These are phyloP conservation scores for Medicago ruthenica DNA, from an alignment of 306 rosid genomes.

Conservation along the genomic window DNA sequence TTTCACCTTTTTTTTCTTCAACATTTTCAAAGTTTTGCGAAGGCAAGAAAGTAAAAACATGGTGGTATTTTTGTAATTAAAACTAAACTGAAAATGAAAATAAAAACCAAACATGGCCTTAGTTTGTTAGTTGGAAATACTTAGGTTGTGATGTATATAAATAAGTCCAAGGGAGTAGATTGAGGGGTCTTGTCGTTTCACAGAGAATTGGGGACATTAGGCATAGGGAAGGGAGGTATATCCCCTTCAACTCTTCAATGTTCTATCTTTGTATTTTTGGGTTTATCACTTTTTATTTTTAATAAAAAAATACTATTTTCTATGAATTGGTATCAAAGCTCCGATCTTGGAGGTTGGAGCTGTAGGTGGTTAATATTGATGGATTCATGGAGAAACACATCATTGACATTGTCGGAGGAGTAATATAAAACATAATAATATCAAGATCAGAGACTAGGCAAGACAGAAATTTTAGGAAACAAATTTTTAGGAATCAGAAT, in stretches of 20 bases:
- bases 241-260: not conserved
- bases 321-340: not conserved
- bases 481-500: no score
- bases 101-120: not conserved
- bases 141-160: no score
- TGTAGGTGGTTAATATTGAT: not conserved
- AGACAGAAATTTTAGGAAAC: no score
- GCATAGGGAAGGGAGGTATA: not conserved
- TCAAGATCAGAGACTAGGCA: no score
- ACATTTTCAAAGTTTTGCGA: not conserved
- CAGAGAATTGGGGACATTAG: not conserved
- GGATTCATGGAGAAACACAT: no score
- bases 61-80: not conserved
- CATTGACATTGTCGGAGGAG: no score
- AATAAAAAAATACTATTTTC: not conserved
- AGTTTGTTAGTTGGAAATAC: no score
- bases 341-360: not conserved
- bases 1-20: not conserved
- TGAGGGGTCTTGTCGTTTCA: no score
- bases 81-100: not conserved
- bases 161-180: no score
- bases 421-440: no score
- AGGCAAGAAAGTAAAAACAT: not conserved
- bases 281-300: no score
- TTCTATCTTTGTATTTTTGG: not conserved